Conservation (phyloP, 495 filamentous ascomycete genomes). For the Hypoxylon fuscum region DNA sequence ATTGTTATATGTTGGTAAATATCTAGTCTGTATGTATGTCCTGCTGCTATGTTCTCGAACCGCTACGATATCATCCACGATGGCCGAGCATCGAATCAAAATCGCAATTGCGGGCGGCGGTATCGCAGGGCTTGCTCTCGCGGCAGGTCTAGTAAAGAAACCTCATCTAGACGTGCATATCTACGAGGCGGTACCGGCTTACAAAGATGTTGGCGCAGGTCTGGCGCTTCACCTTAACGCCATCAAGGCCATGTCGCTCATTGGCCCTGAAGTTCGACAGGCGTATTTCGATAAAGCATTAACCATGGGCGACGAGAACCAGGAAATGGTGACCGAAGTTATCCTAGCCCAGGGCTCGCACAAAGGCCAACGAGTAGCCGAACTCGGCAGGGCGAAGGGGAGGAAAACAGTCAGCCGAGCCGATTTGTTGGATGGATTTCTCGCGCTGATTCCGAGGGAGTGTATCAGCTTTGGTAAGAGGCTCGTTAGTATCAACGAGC, state of each 20-base stretch:
- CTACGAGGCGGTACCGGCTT: conserved; percentile 43
- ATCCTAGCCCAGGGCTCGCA: conserved; percentile 47
- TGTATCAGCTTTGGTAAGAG: conserved; percentile 44
- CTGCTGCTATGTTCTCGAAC: background rate
- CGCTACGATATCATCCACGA: background rate
- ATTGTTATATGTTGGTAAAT: background rate
- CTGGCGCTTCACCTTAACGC: conserved; percentile 51
- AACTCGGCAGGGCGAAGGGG: conserved; percentile 51
- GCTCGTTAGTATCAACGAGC: conserved; percentile 37
- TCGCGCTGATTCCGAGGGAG: conserved; percentile 39
- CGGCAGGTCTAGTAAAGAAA: conserved; percentile 45
- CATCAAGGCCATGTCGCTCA: conserved; percentile 47
- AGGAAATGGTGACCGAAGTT: conserved; percentile 48
- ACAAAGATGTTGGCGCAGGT: conserved; percentile 51
- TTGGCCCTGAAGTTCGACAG: conserved; percentile 45
- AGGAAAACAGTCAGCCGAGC: conserved; percentile 50
- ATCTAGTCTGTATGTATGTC: background rate
- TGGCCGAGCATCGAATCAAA: conserved; percentile 31
- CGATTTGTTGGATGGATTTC: conserved; percentile 47
- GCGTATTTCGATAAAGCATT: conserved; percentile 50
- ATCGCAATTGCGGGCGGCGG: conserved; percentile 51
- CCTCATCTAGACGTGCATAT: conserved; percentile 44
- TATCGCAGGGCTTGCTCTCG: conserved; percentile 49
- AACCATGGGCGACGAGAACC: conserved; percentile 43
- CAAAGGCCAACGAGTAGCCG: conserved; percentile 44